Evolutionary conservation across 148 eudicot species (phyloP).

Genomic region (Drosera capensis): DNA sequence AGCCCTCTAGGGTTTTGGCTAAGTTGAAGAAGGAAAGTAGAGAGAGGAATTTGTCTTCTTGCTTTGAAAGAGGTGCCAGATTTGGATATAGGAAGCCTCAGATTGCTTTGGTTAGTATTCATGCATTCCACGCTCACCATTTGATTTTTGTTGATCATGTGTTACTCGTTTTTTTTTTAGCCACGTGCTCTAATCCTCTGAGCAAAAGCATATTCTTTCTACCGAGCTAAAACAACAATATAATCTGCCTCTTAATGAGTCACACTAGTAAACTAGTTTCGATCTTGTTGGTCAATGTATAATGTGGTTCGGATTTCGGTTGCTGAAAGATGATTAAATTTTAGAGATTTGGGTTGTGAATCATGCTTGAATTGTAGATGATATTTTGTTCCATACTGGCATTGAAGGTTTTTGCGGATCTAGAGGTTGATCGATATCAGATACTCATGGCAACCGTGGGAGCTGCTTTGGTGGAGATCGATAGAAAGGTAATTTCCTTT

Average conservation of each 20-base stretch:
- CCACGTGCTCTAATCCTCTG: no score
- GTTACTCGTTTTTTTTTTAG: background rate
- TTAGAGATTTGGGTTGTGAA: background rate
- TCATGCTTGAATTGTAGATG: conserved; percentile 9
- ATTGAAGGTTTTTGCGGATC: conserved; percentile 72
- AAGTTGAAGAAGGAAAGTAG: conserved; percentile 40
- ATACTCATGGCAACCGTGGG: conserved; percentile 72
- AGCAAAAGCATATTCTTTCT: no score
- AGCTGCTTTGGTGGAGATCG: conserved; percentile 58
- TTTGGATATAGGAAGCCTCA: conserved; percentile 64
- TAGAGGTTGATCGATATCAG: conserved; percentile 60
- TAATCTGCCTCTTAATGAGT: no score
- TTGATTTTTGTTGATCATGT: background rate
- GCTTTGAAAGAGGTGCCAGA: conserved; percentile 22
- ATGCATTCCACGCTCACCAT: background rate
- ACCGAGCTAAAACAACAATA: no score
- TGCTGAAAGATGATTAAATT: background rate
- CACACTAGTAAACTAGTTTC: no score
- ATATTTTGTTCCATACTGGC: conserved; percentile 15
- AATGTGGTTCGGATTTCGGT: background rate
- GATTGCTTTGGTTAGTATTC: conserved; percentile 66
- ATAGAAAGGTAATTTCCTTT: no score
- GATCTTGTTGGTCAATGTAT: background rate
- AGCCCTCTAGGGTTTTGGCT: conserved; percentile 33
- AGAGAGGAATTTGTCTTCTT: conserved; percentile 28